Base-by-base conservation (phyloP, 2,329 filamentous ascomycete genomes). In the Neurospora crassa region DNA sequence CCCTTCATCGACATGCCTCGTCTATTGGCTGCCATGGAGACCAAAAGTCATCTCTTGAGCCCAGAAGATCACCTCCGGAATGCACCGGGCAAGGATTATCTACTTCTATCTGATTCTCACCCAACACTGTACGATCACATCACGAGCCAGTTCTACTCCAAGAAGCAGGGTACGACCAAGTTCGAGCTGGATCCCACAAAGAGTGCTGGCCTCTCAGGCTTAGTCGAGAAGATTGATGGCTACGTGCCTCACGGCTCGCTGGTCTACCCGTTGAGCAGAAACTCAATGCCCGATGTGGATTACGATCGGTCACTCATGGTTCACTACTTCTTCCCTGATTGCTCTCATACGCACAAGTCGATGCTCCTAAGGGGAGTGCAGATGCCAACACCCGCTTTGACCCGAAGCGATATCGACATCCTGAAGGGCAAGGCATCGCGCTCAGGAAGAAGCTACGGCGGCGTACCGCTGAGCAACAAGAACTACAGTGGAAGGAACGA, bases 1-100 rank as follows among this genome's bases (percentile, higher is more conserved):
- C 96, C 96, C 0, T 99, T 98, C 80, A 99, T 99, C 77, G 94
- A 99, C 77, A 96, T 97, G 85, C 89, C 91, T 69, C 90, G 94
- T 70, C 84, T 99, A 20, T 84, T 99, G 10, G 85, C 87, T 20
- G 95, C 95, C 10, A 95, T 98, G 84, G 87, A 89, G 68, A 91
- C 89, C 74, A 93, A 92, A 76, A 97, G 97, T 78, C 92, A 91
- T 7, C 83, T 92, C 16, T 84, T 99, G 4, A 92, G 89, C 18
- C 85, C 89, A 0, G 92, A 93, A 67, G 96, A 98, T 78, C 84
- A 85, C 63, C 87, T 87, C 37, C 90, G 96, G 37, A 99, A 99
- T 78, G 87, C 87, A 40, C 83, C 91, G 47, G 96, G 96, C 37
- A 89, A 88, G 73, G 94, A 97, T 72, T 91, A 92, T 1, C 84